Percentiles rank a stretch among this genome's conserved stretches.
These are phyloP conservation scores for Epichloe aotearoae DNA, from an alignment of 2,329 filamentous ascomycete genomes.

Conservation along the genomic window DNA sequence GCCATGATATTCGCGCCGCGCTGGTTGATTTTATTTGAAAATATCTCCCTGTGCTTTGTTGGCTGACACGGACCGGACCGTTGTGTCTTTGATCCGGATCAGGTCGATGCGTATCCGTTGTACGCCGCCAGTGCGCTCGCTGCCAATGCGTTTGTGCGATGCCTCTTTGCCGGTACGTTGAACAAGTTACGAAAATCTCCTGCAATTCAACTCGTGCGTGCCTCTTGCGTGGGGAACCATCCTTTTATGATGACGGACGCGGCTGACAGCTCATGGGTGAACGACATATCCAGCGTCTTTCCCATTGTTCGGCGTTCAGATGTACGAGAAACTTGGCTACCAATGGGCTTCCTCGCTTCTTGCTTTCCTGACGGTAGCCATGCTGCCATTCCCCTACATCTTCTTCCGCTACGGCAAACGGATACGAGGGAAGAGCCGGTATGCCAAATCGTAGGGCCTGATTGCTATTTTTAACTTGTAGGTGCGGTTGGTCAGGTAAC, in stretches of 20 bases:
- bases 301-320: conserved; percentile 59
- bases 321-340: conserved; percentile 57
- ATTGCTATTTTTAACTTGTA: background rate
- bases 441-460: conserved; percentile 24
- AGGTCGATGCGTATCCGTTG: conserved; percentile 62
- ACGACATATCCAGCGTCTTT: conserved; percentile 44
- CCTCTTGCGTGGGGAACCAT: background rate
- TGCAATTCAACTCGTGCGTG: background rate
- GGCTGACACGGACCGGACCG: background rate
- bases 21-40: background rate
- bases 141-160: conserved; percentile 70
- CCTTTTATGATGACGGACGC: background rate
- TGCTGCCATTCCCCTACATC: conserved; percentile 51
- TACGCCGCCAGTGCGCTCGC: conserved; percentile 70
- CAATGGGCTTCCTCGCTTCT: conserved; percentile 55
- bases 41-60: background rate
- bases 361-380: conserved; percentile 45
- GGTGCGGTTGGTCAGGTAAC: background rate
- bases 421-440: conserved; percentile 41
- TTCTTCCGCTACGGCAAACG: conserved; percentile 49
- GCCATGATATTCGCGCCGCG: background rate
- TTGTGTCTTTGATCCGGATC: background rate
- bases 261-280: conserved; percentile 5
- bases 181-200: background rate
- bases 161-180: conserved; percentile 52